phyloP scores from a whole-genome alignment of 2,329 filamentous ascomycete genomes.

The Fusarium nodosum region DNA sequence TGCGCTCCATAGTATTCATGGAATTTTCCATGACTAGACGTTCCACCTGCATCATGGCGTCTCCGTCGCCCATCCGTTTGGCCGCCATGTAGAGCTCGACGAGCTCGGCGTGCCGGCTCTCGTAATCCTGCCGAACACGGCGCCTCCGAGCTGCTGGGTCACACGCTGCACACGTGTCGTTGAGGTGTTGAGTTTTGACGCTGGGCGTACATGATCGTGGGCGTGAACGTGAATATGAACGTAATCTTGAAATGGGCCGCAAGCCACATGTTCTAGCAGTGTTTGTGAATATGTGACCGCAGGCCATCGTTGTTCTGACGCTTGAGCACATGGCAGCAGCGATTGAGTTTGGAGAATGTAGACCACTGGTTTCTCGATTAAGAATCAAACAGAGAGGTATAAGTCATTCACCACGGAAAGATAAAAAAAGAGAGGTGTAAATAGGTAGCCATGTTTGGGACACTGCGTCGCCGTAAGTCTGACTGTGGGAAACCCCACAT shows the following conservation, averaged over 20 bases:
- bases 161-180: constrained; percentile 57
- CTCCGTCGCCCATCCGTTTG: constrained; percentile 42
- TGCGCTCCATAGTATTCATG: constrained; percentile 36
- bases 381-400: background rate
- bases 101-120: constrained; percentile 47
- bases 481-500: constrained; percentile 13
- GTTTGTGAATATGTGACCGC: constrained; percentile 46
- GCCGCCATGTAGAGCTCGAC: constrained; percentile 49
- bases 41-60: constrained; percentile 45
- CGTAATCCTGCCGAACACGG: constrained; percentile 46
- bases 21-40: constrained; percentile 44
- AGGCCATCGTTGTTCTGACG: constrained; percentile 49
- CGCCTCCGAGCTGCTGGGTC: constrained; percentile 51
- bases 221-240: constrained; percentile 24
- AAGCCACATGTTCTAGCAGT: constrained; percentile 22
- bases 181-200: constrained; percentile 43
- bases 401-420: background rate
- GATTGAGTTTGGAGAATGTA: constrained; percentile 14
- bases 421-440: background rate
- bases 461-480: constrained; percentile 4
- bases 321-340: constrained; percentile 43
- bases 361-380: background rate
- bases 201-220: constrained; percentile 30
- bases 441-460: background rate
- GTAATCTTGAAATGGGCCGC: constrained; percentile 9